Base-by-base conservation (phyloP, 2,329 filamentous ascomycete species). In the Penicillium sp. region DNA sequence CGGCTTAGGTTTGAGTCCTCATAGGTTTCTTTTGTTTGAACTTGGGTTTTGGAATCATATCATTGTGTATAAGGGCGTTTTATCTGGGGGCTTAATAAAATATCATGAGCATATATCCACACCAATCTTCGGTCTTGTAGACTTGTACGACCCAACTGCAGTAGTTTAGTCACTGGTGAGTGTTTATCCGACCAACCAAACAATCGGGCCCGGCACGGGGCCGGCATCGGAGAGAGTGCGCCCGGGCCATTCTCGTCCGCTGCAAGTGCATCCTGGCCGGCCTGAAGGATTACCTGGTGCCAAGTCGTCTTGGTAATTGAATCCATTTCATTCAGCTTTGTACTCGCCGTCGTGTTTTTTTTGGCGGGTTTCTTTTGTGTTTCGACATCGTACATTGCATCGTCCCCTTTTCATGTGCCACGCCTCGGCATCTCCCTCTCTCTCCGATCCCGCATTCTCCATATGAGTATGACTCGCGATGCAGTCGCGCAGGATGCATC, bases 1-100 rank as follows among this genome's bases (percentile, higher is more conserved):
- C 92, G n/a, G 54, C 34, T 38, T 51, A 54, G 54, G 50, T 56
- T 55, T 28, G 41, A 55, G 25, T 52, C 43, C n/a, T 59, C 59
- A 20, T 55, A 49, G 51, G 57, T 48, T 56, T 34, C 28, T 20
- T n/a, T 38, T 51, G 42, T 52, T 41, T 37, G 25, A 15, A 25
- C 25, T n/a, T 5, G 41, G 52, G 38, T 35, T 45, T 20, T 55
- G 52, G 28, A 34, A 45, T 25, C n/a, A 47, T 42, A 22, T 50
- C 41, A 34, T 53, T 61, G 47, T 54, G 49, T 45, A 55, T 58
- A 41, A 58, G 35, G 64, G 66, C 66, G 66, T 69, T 62, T 51
- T 10, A 31, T 55, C 51, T 57, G 55, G 42, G 55, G 42, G 57
- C 45, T 58, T 62, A 63, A 53, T 51, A 58, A 48, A 54, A 52